Base-by-base conservation (phyloP, 441 rosid genomes). In the Brassica balearica region DNA sequence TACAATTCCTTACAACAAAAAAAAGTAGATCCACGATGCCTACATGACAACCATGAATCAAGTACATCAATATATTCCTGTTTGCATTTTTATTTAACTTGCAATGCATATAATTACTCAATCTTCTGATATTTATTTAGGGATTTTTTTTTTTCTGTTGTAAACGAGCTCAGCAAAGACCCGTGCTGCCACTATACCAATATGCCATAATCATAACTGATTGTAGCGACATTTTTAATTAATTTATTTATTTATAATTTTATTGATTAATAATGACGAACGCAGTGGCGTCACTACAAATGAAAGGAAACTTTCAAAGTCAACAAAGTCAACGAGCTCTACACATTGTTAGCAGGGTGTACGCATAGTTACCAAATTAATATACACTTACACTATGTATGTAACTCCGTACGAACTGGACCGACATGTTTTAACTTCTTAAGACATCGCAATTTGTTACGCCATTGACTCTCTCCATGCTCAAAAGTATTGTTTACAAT, bases 301-400 rank as follows among this genome's bases (percentile, higher is more conserved):
- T 51, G 58, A 70, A 70, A 10, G 46, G 27, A 48, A 77, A 51
- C 20, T 70, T 25, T 63, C 8, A 63, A 76, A n/a, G 70, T 69
- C 75, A 76, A 76, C 69, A 12, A 69, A 32, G 74, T 76, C 70
- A 76, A 76, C 65, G 63, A 76, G 69, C 41, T 29, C 59, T 27
- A 59, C 10, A 59, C 43, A 55, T 55, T 22, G 46, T 15, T 22
- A 6, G 38, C 38, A 29, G 34, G 34, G n/a, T 8, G 5, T 60
- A 73, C 7, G 17, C 20, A 65, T 38, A 67, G 17, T 25, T 60
- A 60, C 73, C n/a, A n/a, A n/a, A n/a, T n/a, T n/a, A n/a, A n/a
- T n/a, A n/a, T n/a, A n/a, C n/a, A n/a, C n/a, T n/a, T n/a, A n/a
- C n/a, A n/a, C n/a, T n/a, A n/a, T n/a, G n/a, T n/a, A n/a, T 58